Percentiles rank a stretch among this genome's conserved stretches.
Evolutionary conservation across 176 grass and related monocot genomes (phyloP).

Genomic region (Canna indica): DNA sequence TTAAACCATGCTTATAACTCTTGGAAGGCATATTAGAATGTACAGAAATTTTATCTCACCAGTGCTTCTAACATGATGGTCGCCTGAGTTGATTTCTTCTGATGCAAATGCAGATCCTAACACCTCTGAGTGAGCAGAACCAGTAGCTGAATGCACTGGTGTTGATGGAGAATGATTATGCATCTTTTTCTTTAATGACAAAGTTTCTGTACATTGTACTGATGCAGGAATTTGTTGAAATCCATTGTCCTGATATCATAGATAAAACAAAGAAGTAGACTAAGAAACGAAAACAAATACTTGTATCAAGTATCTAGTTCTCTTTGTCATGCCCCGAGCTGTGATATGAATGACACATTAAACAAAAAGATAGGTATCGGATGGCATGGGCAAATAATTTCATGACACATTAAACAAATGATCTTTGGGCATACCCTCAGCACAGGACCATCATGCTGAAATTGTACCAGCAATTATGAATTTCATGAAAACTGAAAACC

Average conservation of each 20-base stretch:
- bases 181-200: slow-evolving; percentile 28
- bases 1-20: too few relatives aligned
- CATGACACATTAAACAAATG: too few relatives aligned
- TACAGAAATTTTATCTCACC: slow-evolving; percentile 32
- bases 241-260: slow-evolving; percentile 3
- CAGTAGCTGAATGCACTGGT: slow-evolving; percentile 40
- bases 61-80: slow-evolving; percentile 28
- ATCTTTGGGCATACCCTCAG: too few relatives aligned
- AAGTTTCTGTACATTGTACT: slow-evolving; percentile 29
- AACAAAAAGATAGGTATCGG: too few relatives aligned
- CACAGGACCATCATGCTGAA: too few relatives aligned
- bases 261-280: neutral
- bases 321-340: too few relatives aligned
- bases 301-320: too few relatives aligned
- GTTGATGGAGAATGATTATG: slow-evolving; percentile 42
- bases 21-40: too few relatives aligned
- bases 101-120: slow-evolving; percentile 29
- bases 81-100: slow-evolving; percentile 72
- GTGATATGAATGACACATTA: too few relatives aligned
- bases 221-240: slow-evolving; percentile 18
- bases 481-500: too few relatives aligned
- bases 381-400: too few relatives aligned
- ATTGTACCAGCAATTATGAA: too few relatives aligned
- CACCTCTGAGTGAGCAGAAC: slow-evolving; percentile 53
- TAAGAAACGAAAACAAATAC: neutral